These are phyloP conservation scores for Phytophthora melonis DNA, from an alignment of 352 stramenopile genomes.

Conservation along the genomic window DNA sequence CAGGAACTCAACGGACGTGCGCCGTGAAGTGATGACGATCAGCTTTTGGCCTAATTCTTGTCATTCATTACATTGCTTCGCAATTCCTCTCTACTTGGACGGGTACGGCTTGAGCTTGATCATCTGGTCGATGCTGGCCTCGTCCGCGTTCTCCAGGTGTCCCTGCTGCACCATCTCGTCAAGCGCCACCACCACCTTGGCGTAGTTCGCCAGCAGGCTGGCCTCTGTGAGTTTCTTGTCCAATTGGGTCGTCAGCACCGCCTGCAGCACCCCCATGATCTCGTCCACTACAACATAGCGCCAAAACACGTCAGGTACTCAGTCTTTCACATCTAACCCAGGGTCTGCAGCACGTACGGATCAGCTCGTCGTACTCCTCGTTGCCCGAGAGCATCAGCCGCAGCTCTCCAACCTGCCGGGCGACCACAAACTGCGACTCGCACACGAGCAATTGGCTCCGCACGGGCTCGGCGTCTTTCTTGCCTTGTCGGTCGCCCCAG, in stretches of 20 bases:
- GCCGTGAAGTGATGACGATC: conserved; percentile 4
- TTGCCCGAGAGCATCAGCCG: conserved; percentile 67
- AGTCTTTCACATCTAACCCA: neutral
- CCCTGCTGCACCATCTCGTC: conserved; percentile 78
- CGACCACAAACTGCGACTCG: conserved; percentile 67
- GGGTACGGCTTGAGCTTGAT: conserved; percentile 50
- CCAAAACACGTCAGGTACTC: conserved; percentile 11
- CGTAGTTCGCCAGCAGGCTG: conserved; percentile 65
- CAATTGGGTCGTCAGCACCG: conserved; percentile 62
- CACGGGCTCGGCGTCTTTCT: conserved; percentile 19
- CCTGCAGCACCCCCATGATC: conserved; percentile 58
- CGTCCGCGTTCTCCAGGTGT: conserved; percentile 60
- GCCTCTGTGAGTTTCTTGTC: conserved; percentile 78
- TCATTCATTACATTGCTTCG: too few species aligned
- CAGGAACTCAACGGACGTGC: neutral
- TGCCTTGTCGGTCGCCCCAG: conserved; percentile 35
- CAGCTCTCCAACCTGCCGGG: conserved; percentile 66
- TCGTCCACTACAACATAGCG: conserved; percentile 54
- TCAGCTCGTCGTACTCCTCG: conserved; percentile 77
- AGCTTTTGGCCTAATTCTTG: neutral
- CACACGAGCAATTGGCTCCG: conserved; percentile 61
- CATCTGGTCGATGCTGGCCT: conserved; percentile 57
- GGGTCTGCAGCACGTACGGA: conserved; percentile 49
- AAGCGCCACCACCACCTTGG: conserved; percentile 68
- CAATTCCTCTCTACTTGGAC: conserved; percentile 28